These are phyloP conservation scores for Schwanniomyces yamadae DNA, from an alignment of 805 yeast genomes.

Conservation along the genomic window DNA sequence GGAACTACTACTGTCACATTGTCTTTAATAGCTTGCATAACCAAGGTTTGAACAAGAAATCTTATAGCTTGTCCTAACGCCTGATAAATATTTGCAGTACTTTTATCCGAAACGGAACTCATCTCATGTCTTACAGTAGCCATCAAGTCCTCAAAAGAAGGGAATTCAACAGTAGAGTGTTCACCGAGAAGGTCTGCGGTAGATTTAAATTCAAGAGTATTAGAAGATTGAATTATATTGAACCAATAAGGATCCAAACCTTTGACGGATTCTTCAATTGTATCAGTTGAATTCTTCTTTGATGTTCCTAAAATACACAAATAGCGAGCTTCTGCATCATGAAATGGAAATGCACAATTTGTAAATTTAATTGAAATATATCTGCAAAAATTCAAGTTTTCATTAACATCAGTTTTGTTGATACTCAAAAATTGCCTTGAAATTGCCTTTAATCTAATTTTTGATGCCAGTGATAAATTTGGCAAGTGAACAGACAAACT, in stretches of 20 bases:
- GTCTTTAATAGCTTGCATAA: slow-evolving; percentile 60
- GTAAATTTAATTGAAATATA: slow-evolving; percentile 65
- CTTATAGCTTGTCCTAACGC: slow-evolving; percentile 44
- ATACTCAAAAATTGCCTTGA: slow-evolving; percentile 31
- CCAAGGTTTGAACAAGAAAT: slow-evolving; percentile 58
- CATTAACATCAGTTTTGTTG: slow-evolving; percentile 6
- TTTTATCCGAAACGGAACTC: slow-evolving; percentile 16
- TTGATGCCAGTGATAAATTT: slow-evolving; percentile 36
- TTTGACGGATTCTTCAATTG: slow-evolving; percentile 72
- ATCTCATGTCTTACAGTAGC: slow-evolving; percentile 19
- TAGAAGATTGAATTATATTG: slow-evolving; percentile 47
- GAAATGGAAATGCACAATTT: slow-evolving; percentile 63
- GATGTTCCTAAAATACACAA: slow-evolving; percentile 66
- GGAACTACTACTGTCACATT: slow-evolving; percentile 54
- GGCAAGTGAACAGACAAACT: slow-evolving; percentile 52
- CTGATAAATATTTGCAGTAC: slow-evolving; percentile 24
- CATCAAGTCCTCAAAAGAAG: slow-evolving; percentile 48
- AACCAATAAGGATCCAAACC: slow-evolving; percentile 88
- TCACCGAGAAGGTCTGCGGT: slow-evolving; percentile 46
- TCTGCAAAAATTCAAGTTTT: slow-evolving; percentile 49
- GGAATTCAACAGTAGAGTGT: slow-evolving; percentile 47
- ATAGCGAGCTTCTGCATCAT: slow-evolving; percentile 64
- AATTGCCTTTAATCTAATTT: slow-evolving; percentile 39
- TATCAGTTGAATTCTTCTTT: slow-evolving; percentile 60
- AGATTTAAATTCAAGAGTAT: slow-evolving; percentile 41